A percentile compares a stretch with the other conserved stretches of the same genome.
These are phyloP conservation scores for Raphanus hybrid DNA, from an alignment of 441 rosid species.

Conservation along the genomic window DNA sequence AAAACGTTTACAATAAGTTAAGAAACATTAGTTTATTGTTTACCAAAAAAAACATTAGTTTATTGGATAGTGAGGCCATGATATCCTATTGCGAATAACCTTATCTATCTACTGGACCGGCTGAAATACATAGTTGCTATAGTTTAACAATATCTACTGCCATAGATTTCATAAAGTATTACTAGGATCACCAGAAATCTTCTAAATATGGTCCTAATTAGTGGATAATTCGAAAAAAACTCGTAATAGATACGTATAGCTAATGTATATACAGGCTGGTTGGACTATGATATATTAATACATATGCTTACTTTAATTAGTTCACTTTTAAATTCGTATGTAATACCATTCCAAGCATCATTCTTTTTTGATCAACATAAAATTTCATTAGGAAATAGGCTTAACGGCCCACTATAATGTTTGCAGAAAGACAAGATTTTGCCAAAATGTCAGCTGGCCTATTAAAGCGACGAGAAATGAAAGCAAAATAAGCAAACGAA, in stretches of 20 bases:
- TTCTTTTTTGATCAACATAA: neutral
- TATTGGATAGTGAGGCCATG: neutral
- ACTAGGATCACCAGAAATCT: neutral
- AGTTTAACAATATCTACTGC: neutral
- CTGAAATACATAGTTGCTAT: neutral
- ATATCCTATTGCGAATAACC: neutral
- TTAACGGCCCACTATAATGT: no score
- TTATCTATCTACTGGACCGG: neutral
- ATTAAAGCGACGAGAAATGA: no score
- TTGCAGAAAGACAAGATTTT: no score
- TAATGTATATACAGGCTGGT: conserved; percentile 23
- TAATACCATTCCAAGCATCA: conserved; percentile 38
- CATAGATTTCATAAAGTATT: neutral
- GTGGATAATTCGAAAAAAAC: neutral
- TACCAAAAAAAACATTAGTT: no score
- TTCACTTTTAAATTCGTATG: conserved; percentile 22
- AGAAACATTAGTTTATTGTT: no score
- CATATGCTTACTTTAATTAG: neutral
- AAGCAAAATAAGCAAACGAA: no score
- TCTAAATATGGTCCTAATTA: neutral
- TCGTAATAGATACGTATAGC: neutral
- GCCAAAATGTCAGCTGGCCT: no score
- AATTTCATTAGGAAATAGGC: no score
- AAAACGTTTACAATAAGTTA: neutral
- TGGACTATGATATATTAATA: conserved; percentile 11